These are phyloP conservation scores for Mycena sanguinolenta DNA, from an alignment of 768 basidiomycete species.

Conservation along the genomic window DNA sequence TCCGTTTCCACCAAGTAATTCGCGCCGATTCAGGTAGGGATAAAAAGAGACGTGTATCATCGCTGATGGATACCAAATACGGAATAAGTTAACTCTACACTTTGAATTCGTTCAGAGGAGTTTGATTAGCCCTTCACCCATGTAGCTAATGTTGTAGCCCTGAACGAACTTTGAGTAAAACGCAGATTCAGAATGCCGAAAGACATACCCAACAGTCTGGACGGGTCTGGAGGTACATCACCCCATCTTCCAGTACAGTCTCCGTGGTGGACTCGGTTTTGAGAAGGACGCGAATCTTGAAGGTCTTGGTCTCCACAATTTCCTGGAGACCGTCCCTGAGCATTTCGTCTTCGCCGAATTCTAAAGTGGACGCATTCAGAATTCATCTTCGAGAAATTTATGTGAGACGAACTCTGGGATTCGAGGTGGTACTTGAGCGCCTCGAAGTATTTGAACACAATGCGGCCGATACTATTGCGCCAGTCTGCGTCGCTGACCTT, in stretches of 20 bases:
- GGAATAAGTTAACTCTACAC: no score
- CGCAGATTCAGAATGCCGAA: no score
- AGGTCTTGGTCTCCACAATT: conserved; percentile 49
- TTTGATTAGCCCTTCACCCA: no score
- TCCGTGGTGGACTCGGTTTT: conserved; percentile 48
- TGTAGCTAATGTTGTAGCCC: no score
- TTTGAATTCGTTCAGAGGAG: no score
- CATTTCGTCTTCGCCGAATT: conserved; percentile 55
- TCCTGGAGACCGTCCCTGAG: conserved; percentile 57
- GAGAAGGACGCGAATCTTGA: conserved; percentile 54
- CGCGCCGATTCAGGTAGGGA: no score
- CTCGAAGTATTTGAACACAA: conserved; percentile 47
- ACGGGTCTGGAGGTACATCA: conserved; percentile 49
- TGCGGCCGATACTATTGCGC: conserved; percentile 45
- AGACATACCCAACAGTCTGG: background rate
- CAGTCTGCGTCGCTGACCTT: conserved; percentile 36
- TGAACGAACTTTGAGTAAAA: no score
- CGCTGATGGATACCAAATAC: no score
- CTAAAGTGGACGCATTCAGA: conserved; percentile 21
- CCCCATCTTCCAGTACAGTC: conserved; percentile 51
- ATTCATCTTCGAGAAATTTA: no score
- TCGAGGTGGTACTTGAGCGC: conserved; percentile 49
- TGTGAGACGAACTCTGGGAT: conserved; percentile 36
- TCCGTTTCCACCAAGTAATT: no score
- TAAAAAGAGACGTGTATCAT: no score